Conservation (phyloP, 768 basidiomycete genomes). For the Mycena pura region DNA sequence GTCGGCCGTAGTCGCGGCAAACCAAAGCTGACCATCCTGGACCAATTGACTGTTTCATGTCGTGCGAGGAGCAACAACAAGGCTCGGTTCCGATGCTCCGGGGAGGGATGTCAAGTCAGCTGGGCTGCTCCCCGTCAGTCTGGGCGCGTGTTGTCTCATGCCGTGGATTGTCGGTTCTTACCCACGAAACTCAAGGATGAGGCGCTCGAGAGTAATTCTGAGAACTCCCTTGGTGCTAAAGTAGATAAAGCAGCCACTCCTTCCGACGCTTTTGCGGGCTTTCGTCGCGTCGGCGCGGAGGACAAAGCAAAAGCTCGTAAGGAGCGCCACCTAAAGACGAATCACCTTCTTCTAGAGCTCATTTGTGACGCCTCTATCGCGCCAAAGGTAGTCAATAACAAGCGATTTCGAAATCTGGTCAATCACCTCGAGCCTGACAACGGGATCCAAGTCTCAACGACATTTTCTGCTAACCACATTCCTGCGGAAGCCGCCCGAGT, state of each 20-base stretch:
- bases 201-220: neutral
- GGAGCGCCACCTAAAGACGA: neutral
- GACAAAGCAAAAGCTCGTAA: neutral
- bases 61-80: neutral
- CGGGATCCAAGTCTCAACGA: neutral
- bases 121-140: constrained; percentile 3
- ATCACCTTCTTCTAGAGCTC: constrained; percentile 8
- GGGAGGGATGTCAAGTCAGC: constrained; percentile 17
- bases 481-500: constrained; percentile 26
- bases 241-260: neutral
- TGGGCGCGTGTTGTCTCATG: constrained; percentile 6
- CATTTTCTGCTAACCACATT: constrained; percentile 22
- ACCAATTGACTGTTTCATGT: neutral
- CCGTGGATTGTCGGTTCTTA: neutral
- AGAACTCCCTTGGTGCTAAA: neutral
- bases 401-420: constrained; percentile 7
- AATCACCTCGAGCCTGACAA: constrained; percentile 1
- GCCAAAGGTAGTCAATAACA: neutral
- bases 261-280: neutral
- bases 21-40: neutral
- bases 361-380: constrained; percentile 23
- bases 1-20: neutral
- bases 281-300: neutral
- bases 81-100: constrained; percentile 1
- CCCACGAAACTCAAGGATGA: neutral